phyloP scores from a whole-genome alignment of 306 rosid genomes.

The Dicorynia guianensis region DNA sequence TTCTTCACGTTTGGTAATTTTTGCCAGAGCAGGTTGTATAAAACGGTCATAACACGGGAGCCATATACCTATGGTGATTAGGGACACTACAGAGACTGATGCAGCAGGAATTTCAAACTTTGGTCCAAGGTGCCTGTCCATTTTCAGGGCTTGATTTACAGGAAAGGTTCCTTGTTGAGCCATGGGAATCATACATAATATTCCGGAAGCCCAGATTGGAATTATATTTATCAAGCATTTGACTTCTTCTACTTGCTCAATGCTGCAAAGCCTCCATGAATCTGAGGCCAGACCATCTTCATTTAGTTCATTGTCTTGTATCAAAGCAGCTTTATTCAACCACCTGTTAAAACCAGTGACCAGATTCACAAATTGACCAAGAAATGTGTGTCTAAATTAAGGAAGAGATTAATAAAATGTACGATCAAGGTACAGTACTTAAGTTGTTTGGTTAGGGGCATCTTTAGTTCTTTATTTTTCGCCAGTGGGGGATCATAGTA shows the following conservation, averaged over 20 bases:
- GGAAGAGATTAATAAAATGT: background rate
- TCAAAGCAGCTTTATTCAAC: constrained; percentile 58
- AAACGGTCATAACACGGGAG: constrained; percentile 33
- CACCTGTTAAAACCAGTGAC: constrained; percentile 31
- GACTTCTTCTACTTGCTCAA: constrained; percentile 60
- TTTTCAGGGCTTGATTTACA: constrained; percentile 47
- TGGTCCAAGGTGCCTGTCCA: constrained; percentile 22
- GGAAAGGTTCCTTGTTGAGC: constrained; percentile 45
- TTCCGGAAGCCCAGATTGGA: constrained; percentile 52
- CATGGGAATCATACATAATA: constrained; percentile 33
- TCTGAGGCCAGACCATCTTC: constrained; percentile 34
- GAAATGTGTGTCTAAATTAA: background rate
- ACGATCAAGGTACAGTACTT: constrained; percentile 26
- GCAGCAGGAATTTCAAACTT: constrained; percentile 29
- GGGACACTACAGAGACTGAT: constrained; percentile 5
- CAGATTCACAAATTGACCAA: background rate
- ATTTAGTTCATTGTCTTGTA: constrained; percentile 45
- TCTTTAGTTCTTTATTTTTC: constrained; percentile 39
- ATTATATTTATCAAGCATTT: constrained; percentile 38
- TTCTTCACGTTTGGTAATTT: constrained; percentile 26
- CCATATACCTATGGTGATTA: constrained; percentile 29
- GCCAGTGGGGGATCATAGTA: constrained; percentile 51
- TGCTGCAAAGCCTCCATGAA: constrained; percentile 53
- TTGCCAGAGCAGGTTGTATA: background rate
- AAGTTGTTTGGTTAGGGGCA: constrained; percentile 48